Evolutionary conservation across 345 rosid species (phyloP).

Genomic region (Bruguiera gymnorhiza): DNA sequence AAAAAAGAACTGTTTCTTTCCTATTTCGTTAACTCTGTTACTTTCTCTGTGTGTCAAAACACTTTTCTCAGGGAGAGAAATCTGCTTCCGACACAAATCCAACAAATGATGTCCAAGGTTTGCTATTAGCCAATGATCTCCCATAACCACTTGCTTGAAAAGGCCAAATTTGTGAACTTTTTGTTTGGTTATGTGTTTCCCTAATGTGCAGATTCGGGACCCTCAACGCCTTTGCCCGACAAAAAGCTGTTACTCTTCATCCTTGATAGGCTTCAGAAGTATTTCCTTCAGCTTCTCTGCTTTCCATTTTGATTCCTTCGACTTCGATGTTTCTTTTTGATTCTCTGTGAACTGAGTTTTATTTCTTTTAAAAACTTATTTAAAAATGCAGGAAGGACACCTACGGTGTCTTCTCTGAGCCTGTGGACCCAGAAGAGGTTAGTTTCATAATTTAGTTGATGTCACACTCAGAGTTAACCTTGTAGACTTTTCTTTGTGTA

Average conservation of each 20-base stretch:
- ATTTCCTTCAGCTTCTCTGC: neutral
- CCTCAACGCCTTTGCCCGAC: conserved; percentile 20
- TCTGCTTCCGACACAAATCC: conserved; percentile 34
- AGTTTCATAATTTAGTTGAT: conserved; percentile 3
- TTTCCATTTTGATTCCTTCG: neutral
- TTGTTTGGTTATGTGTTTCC: neutral
- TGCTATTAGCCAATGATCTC: conserved; percentile 14
- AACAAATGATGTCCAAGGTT: conserved; percentile 42
- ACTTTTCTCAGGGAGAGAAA: conserved; percentile 40
- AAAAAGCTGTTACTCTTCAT: conserved; percentile 28
- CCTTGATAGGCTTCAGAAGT: conserved; percentile 32
- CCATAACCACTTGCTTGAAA: conserved; percentile 16
- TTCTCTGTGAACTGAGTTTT: neutral
- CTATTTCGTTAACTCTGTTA: conserved; percentile 5
- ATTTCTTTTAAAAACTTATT: neutral
- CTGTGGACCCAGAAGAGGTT: conserved; percentile 31
- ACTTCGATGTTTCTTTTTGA: neutral
- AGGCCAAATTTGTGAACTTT: conserved; percentile 4
- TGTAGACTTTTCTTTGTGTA: neutral
- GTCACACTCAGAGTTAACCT: neutral
- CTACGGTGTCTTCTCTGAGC: conserved; percentile 31
- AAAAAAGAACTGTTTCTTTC: conserved; percentile 8
- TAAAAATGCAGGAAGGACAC: conserved; percentile 32
- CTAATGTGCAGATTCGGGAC: neutral
- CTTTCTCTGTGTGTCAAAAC: neutral